Conservation (phyloP, 345 rosid species). For the Sisymbrium altissimum region DNA sequence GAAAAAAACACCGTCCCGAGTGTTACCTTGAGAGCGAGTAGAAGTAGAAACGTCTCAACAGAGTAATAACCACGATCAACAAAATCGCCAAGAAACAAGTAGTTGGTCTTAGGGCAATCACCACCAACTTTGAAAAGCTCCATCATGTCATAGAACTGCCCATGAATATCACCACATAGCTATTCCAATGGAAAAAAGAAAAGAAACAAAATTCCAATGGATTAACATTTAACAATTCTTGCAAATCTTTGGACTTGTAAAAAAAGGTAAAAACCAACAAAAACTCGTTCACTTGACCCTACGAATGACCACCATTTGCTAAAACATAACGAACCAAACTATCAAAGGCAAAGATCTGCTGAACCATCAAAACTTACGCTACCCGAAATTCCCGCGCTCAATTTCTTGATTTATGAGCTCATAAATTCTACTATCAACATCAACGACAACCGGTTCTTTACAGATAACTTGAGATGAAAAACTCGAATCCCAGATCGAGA, state of each 20-base stretch:
- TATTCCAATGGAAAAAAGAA: constrained; percentile 5
- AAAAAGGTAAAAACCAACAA: not conserved
- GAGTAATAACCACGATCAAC: constrained; percentile 97
- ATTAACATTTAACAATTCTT: constrained; percentile 23
- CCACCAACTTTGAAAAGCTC: constrained; percentile 97
- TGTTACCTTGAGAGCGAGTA: constrained; percentile 86
- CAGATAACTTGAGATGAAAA: not conserved
- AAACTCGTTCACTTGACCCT: not conserved
- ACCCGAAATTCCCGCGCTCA: not conserved
- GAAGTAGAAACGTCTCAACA: constrained; percentile 92
- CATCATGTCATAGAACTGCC: constrained; percentile 96
- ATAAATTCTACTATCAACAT: not conserved
- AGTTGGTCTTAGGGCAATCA: constrained; percentile 95
- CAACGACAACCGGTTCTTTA: not conserved
- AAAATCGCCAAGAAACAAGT: constrained; percentile 96
- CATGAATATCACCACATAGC: constrained; percentile 99
- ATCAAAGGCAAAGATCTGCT: not conserved
- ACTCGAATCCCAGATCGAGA: constrained; percentile 20
- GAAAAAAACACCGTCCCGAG: not conserved
- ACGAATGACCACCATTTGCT: not conserved
- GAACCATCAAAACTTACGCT: not conserved
- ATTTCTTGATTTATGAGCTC: not conserved
- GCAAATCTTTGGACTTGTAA: not conserved
- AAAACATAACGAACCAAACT: not conserved
- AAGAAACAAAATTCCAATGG: not conserved